phyloP scores from a whole-genome alignment of 139 green algal species.

The Bryopsis sp. region DNA sequence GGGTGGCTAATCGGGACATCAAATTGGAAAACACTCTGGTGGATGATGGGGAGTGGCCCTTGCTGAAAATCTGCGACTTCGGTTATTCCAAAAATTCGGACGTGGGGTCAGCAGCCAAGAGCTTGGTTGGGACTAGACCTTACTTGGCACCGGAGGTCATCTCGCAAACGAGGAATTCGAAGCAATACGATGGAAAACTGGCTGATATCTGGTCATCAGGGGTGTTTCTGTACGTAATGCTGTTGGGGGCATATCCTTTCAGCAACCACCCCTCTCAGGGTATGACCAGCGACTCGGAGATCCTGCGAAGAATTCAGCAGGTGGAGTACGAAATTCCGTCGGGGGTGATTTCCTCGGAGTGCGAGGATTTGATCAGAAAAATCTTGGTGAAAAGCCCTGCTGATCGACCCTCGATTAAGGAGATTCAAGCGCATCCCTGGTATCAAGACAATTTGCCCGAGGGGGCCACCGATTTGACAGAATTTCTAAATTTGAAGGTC shows the following conservation, averaged over 20 bases:
- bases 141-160: constrained; percentile 95
- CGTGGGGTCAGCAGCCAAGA: not conserved
- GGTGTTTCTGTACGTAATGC: constrained; percentile 98
- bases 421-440: constrained; percentile 40
- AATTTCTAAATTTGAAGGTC: too few relatives aligned
- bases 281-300: constrained; percentile 35
- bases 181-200: constrained; percentile 10
- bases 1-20: constrained; percentile 83
- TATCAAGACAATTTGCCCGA: constrained; percentile 34
- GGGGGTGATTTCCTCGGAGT: constrained; percentile 29
- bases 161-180: not conserved
- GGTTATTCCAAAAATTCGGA: constrained; percentile 63
- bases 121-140: constrained; percentile 39
- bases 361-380: constrained; percentile 36
- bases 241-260: constrained; percentile 91
- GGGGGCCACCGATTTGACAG: constrained; percentile 32
- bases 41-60: constrained; percentile 52
- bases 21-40: constrained; percentile 97
- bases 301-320: constrained; percentile 35
- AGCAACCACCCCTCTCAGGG: too few relatives aligned
- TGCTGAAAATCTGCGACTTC: constrained; percentile 98
- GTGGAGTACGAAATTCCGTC: constrained; percentile 50
- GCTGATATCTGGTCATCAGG: constrained; percentile 77
- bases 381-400: constrained; percentile 40
- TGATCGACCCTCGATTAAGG: constrained; percentile 26